These are phyloP conservation scores for Xylaria sp. DNA, from an alignment of 2,329 filamentous ascomycete genomes.

Conservation along the genomic window DNA sequence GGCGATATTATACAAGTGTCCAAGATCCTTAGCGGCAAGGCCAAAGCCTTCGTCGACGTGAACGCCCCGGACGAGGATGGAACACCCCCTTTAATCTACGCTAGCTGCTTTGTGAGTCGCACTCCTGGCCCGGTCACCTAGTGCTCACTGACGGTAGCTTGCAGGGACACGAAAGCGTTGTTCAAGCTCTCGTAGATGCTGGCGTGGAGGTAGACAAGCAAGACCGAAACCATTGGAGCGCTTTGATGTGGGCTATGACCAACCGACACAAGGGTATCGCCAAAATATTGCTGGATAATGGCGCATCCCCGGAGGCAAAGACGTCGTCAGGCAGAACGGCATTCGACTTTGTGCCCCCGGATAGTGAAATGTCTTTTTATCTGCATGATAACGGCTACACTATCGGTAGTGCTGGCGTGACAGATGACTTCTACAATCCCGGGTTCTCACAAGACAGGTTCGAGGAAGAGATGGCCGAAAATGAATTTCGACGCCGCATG, in stretches of 20 bases:
- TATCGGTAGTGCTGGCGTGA: slow-evolving; percentile 81
- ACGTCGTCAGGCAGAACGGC: slow-evolving; percentile 94
- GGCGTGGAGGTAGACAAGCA: slow-evolving; percentile 92
- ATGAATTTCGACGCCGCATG: slow-evolving; percentile 94
- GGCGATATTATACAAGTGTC: slow-evolving; percentile 86
- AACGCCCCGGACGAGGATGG: slow-evolving; percentile 93
- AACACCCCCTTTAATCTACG: slow-evolving; percentile 95
- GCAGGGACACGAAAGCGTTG: slow-evolving; percentile 88
- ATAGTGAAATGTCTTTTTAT: slow-evolving; percentile 97
- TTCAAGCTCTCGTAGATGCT: slow-evolving; percentile 83
- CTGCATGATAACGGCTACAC: slow-evolving; percentile 93
- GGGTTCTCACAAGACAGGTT: slow-evolving; percentile 94
- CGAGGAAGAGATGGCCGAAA: slow-evolving; percentile 97
- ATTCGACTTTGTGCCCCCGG: slow-evolving; percentile 93
- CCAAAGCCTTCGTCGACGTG: slow-evolving; percentile 81
- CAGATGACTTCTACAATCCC: slow-evolving; percentile 92
- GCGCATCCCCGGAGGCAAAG: slow-evolving; percentile 94
- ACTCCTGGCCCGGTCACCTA: neutral
- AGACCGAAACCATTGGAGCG: slow-evolving; percentile 96
- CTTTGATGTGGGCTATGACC: slow-evolving; percentile 99
- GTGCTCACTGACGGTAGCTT: slow-evolving; percentile 20
- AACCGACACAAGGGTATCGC: slow-evolving; percentile 97
- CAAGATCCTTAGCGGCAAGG: slow-evolving; percentile 78
- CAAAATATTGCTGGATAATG: slow-evolving; percentile 90
- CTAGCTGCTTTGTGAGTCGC: slow-evolving; percentile 88